Evolutionary conservation across 129 eudicot genomes (phyloP).

Genomic region (Gnaphalium uliginosum): DNA sequence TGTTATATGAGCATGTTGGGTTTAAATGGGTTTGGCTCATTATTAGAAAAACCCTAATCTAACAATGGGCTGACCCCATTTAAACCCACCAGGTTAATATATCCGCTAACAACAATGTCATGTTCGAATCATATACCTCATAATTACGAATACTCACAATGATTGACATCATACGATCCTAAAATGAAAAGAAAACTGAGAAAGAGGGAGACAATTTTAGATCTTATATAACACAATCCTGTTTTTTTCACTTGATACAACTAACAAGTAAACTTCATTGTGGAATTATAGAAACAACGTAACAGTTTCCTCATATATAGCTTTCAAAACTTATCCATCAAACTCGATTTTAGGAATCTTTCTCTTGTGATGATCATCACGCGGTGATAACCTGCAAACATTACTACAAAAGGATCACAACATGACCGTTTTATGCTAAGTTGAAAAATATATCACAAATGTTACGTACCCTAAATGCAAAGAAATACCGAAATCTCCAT

Average conservation of each 20-base stretch:
- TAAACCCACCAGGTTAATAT: too few species aligned
- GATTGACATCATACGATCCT: too few species aligned
- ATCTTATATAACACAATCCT: background rate
- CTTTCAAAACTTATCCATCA: conserved; percentile 31
- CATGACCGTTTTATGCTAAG: background rate
- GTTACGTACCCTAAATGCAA: conserved; percentile 68
- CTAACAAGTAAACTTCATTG: too few species aligned
- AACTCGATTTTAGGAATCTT: conserved; percentile 45
- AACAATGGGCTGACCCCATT: too few species aligned
- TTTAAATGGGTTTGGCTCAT: too few species aligned
- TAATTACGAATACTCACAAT: too few species aligned
- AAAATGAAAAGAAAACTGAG: background rate
- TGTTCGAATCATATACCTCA: too few species aligned
- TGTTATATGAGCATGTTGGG: too few species aligned
- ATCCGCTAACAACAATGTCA: too few species aligned
- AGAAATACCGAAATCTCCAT: conserved; percentile 62
- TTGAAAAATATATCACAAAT: background rate
- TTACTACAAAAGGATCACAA: background rate
- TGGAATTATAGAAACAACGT: background rate
- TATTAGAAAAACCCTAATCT: too few species aligned
- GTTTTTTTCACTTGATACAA: too few species aligned
- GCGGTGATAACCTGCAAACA: conserved; percentile 45
- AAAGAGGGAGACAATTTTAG: background rate
- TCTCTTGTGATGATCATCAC: conserved; percentile 42
- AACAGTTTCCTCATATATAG: background rate